Conservation (phyloP, 495 filamentous ascomycete species). For the Usnea hakonensis region DNA sequence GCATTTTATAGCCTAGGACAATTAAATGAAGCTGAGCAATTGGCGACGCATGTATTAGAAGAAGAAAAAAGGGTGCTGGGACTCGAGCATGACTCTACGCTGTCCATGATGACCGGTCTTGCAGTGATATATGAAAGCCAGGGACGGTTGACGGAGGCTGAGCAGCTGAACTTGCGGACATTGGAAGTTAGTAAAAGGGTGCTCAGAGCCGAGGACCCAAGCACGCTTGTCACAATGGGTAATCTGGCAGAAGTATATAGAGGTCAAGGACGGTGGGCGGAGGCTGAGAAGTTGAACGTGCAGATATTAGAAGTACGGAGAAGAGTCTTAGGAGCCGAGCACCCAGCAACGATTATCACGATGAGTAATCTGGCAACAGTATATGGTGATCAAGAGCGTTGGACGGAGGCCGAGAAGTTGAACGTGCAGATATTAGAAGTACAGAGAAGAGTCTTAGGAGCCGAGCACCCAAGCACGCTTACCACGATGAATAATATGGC, state of each 20-base stretch:
- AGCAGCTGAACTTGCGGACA: background rate
- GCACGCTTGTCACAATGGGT: slow-evolving; percentile 21
- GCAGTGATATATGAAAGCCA: slow-evolving; percentile 21
- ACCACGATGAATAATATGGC: slow-evolving; percentile 30
- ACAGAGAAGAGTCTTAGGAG: slow-evolving; percentile 4
- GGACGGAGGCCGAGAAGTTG: background rate
- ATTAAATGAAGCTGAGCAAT: no score
- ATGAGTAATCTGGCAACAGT: background rate
- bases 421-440: slow-evolving; percentile 19
- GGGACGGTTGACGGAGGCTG: slow-evolving; percentile 27
- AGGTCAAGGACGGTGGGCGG: slow-evolving; percentile 25
- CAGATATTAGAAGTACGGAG: slow-evolving; percentile 19
- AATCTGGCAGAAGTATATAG: slow-evolving; percentile 21
- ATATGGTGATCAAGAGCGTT: background rate
- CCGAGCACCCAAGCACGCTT: slow-evolving; percentile 32
- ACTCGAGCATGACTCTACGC: slow-evolving; percentile 23
- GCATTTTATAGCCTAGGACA: slow-evolving; percentile 27
- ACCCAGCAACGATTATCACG: slow-evolving; percentile 27
- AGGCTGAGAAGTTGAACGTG: slow-evolving; percentile 25
- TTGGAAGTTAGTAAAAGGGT: slow-evolving; percentile 1
- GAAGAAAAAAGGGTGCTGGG: slow-evolving; percentile 21
- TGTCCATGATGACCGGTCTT: slow-evolving; percentile 22
- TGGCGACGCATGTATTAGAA: slow-evolving; percentile 24
- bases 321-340: slow-evolving; percentile 27
- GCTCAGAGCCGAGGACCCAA: slow-evolving; percentile 13